phyloP scores from a whole-genome alignment of 352 stramenopile genomes.

The Phytophthora citricola region DNA sequence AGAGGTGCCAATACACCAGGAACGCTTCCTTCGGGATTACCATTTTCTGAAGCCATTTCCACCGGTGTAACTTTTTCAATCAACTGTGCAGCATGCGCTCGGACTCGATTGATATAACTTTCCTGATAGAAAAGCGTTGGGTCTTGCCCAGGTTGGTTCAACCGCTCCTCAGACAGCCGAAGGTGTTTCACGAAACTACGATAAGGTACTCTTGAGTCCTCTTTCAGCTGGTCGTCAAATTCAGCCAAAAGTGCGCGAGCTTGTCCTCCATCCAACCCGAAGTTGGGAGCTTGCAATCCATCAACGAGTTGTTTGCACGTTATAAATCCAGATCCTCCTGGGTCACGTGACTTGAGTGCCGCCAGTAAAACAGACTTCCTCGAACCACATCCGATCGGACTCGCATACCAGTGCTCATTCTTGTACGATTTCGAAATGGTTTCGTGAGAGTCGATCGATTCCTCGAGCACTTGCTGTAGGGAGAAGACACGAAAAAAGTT shows the following conservation, averaged over 20 bases:
- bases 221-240: slow-evolving; percentile 35
- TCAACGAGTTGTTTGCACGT: slow-evolving; percentile 37
- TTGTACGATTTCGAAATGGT: slow-evolving; percentile 62
- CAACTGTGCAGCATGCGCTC: slow-evolving; percentile 43
- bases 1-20: slow-evolving; percentile 1
- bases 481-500: slow-evolving; percentile 12
- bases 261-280: slow-evolving; percentile 48
- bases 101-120: slow-evolving; percentile 56
- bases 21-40: background rate
- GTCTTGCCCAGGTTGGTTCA: slow-evolving; percentile 26
- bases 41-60: background rate
- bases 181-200: slow-evolving; percentile 52
- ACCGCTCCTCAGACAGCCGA: slow-evolving; percentile 21
- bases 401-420: slow-evolving; percentile 62
- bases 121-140: slow-evolving; percentile 55
- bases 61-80: slow-evolving; percentile 30
- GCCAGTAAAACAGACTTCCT: slow-evolving; percentile 54
- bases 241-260: slow-evolving; percentile 39
- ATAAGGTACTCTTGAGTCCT: slow-evolving; percentile 48
- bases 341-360: slow-evolving; percentile 51
- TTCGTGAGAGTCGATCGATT: slow-evolving; percentile 32
- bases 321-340: slow-evolving; percentile 42
- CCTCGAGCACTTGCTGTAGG: slow-evolving; percentile 19
- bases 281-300: slow-evolving; percentile 41
- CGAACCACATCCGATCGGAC: slow-evolving; percentile 53